Evolutionary conservation across 2,329 filamentous ascomycete species (phyloP).

Genomic region (Aspergillus glaucus): DNA sequence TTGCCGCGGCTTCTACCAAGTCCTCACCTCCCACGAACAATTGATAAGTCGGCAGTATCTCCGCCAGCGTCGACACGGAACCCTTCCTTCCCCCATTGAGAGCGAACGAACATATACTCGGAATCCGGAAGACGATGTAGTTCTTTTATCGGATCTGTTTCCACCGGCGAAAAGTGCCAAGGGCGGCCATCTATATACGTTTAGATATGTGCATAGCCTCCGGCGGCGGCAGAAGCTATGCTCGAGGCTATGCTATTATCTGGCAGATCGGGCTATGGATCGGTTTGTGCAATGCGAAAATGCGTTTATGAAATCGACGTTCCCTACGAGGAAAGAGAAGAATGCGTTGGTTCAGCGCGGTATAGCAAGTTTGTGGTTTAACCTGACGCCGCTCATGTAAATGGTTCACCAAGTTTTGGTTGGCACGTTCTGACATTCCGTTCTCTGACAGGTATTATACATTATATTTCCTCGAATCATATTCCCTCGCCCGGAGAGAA

Average conservation of each 20-base stretch:
- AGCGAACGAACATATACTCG: slow-evolving; percentile 32
- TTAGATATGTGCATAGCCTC: slow-evolving; percentile 34
- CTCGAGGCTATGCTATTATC: slow-evolving; percentile 33
- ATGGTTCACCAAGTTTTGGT: slow-evolving; percentile 4
- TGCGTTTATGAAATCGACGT: slow-evolving; percentile 24
- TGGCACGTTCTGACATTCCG: neutral
- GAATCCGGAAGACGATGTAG: slow-evolving; percentile 38
- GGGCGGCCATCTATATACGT: slow-evolving; percentile 35
- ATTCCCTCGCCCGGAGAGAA: slow-evolving; percentile 31
- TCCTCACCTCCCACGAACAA: slow-evolving; percentile 34
- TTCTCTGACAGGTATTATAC: slow-evolving; percentile 31
- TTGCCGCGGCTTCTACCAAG: slow-evolving; percentile 31
- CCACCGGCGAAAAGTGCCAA: slow-evolving; percentile 31
- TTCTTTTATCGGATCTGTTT: slow-evolving; percentile 39
- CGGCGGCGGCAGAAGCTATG: slow-evolving; percentile 34
- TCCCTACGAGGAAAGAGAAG: slow-evolving; percentile 28
- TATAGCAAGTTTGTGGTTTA: slow-evolving; percentile 30
- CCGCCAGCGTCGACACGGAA: slow-evolving; percentile 36
- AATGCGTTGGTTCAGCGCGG: slow-evolving; percentile 29
- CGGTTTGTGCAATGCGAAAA: slow-evolving; percentile 30
- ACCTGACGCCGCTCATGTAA: slow-evolving; percentile 38
- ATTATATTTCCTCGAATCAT: slow-evolving; percentile 37
- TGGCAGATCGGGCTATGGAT: slow-evolving; percentile 38
- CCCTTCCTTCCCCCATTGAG: slow-evolving; percentile 34
- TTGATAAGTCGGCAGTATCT: slow-evolving; percentile 38